These are phyloP conservation scores for Fraxinus anomala DNA, from an alignment of 257 asterid genomes.

Conservation along the genomic window DNA sequence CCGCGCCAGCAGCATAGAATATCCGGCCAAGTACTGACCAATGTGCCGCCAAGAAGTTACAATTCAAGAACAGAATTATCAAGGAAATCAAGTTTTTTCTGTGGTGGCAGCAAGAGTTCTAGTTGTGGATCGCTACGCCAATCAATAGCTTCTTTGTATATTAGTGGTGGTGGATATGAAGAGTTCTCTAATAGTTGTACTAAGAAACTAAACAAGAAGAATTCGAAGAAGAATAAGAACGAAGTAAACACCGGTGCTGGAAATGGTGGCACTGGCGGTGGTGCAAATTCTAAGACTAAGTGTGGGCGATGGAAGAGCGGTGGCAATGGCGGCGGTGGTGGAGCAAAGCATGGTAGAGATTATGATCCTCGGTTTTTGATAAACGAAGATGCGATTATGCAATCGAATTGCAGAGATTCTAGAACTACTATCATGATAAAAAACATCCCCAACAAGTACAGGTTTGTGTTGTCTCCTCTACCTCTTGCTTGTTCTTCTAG, in stretches of 20 bases:
- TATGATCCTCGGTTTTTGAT: conserved; percentile 80
- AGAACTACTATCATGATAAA: conserved; percentile 97
- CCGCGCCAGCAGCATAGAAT: neutral
- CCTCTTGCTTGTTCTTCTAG: conserved; percentile 35
- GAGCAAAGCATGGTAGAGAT: conserved; percentile 41
- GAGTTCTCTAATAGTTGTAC: conserved; percentile 10
- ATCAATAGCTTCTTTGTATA: conserved; percentile 42
- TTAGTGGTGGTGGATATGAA: conserved; percentile 21
- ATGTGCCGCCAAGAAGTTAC: conserved; percentile 3
- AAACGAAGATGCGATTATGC: conserved; percentile 59
- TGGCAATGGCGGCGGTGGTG: conserved; percentile 20
- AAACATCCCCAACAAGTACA: conserved; percentile 99
- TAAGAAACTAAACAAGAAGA: conserved; percentile 27
- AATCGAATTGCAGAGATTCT: conserved; percentile 59
- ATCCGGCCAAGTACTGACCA: neutral
- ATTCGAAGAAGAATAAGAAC: conserved; percentile 26
- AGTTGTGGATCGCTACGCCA: conserved; percentile 46
- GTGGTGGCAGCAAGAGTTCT: conserved; percentile 10
- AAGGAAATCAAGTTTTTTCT: conserved; percentile 37
- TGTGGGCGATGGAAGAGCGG: conserved; percentile 46
- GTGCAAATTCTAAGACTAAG: conserved; percentile 3
- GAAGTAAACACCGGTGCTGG: neutral
- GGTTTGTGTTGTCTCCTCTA: conserved; percentile 42
- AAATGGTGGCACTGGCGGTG: conserved; percentile 11
- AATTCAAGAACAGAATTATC: conserved; percentile 9